Evolutionary conservation across 805 yeast genomes (phyloP).

Genomic region (Starmerella kuoi): DNA sequence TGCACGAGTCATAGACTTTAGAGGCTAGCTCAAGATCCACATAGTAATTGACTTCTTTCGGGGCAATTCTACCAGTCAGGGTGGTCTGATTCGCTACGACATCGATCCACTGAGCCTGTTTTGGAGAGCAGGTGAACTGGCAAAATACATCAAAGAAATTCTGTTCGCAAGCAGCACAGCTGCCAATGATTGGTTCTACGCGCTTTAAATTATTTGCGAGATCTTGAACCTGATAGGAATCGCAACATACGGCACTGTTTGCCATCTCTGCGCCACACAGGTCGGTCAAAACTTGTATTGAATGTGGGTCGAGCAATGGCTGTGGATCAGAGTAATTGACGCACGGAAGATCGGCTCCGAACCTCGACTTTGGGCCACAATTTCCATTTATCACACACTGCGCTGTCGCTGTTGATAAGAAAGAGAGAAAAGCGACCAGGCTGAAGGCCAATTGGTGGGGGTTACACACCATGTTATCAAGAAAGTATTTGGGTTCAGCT

Average conservation of each 20-base stretch:
- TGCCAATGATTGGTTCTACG: slow-evolving; percentile 68
- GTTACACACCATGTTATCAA: too few species aligned
- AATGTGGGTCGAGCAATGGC: slow-evolving; percentile 35
- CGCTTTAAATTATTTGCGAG: slow-evolving; percentile 52
- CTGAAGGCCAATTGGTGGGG: not conserved
- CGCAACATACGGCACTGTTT: slow-evolving; percentile 53
- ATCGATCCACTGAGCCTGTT: slow-evolving; percentile 63
- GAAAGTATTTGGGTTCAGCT: too few species aligned
- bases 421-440: too few species aligned
- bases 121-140: slow-evolving; percentile 78
- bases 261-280: slow-evolving; percentile 60
- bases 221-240: slow-evolving; percentile 41
- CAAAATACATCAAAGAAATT: slow-evolving; percentile 76
- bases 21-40: slow-evolving; percentile 50
- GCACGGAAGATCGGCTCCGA: slow-evolving; percentile 74
- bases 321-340: slow-evolving; percentile 44
- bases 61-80: slow-evolving; percentile 44
- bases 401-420: not conserved
- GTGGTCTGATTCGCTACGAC: slow-evolving; percentile 44
- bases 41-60: slow-evolving; percentile 55
- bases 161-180: slow-evolving; percentile 86
- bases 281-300: slow-evolving; percentile 35
- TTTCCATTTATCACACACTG: slow-evolving; percentile 28
- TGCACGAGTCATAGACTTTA: slow-evolving; percentile 69
- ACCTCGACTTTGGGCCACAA: slow-evolving; percentile 71